These are phyloP conservation scores for Aureobasidium namibiae DNA, from an alignment of 2,329 filamentous ascomycete species.

Conservation along the genomic window DNA sequence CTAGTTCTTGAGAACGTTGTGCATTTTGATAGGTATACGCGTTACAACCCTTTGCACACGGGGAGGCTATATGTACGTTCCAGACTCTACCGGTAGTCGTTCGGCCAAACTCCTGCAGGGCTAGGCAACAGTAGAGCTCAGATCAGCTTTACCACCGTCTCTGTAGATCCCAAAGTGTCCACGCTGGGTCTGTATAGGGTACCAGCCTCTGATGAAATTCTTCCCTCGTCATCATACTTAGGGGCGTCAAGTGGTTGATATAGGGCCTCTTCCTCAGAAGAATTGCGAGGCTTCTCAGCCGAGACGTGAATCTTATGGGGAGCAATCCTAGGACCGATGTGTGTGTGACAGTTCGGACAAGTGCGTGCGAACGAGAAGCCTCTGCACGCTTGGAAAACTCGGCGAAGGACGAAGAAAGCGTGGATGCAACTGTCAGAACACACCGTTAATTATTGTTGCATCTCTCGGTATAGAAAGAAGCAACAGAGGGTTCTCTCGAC, in stretches of 20 bases:
- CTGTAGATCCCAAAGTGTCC: neutral
- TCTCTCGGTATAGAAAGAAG: neutral
- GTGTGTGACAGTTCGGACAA: neutral
- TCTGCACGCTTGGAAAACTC: neutral
- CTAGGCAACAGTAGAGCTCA: neutral
- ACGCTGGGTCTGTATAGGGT: neutral
- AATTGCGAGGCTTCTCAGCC: neutral
- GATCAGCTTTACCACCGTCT: neutral
- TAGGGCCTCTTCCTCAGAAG: neutral
- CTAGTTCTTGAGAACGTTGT: too few relatives aligned
- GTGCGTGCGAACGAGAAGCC: neutral
- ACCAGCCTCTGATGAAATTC: neutral
- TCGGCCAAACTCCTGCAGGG: too few relatives aligned
- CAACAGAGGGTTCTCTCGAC: neutral
- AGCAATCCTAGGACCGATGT: neutral
- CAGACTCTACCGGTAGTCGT: neutral
- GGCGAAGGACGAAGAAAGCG: neutral
- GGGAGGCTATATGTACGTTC: rapidly evolving
- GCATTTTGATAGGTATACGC: too few relatives aligned
- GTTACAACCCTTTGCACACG: too few relatives aligned
- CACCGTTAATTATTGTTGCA: neutral
- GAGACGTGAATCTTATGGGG: neutral
- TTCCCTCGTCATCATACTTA: neutral
- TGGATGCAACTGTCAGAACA: neutral
- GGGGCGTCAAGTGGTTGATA: neutral